These are phyloP conservation scores for Apiotrichum akiyoshidainum DNA, from an alignment of 1,284 basidiomycete species.

Conservation along the genomic window DNA sequence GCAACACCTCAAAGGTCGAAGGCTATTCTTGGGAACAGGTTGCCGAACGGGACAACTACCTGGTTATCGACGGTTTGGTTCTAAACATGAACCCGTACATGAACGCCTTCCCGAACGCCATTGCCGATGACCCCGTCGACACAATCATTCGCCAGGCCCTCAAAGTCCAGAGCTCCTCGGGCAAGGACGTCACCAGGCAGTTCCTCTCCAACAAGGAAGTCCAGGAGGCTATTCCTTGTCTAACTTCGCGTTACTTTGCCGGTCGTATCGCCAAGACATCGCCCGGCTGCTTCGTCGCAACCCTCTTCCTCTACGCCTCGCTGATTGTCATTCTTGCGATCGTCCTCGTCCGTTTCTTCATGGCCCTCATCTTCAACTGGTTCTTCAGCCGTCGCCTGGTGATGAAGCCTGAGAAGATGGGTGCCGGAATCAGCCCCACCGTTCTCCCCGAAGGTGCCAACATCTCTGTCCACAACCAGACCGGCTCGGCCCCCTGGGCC, in stretches of 20 bases:
- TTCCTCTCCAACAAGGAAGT: constrained; percentile 72
- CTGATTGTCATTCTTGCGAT: constrained; percentile 87
- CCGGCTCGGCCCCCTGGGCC: constrained; percentile 92
- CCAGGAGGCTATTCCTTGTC: constrained; percentile 68
- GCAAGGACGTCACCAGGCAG: constrained; percentile 83
- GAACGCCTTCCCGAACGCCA: constrained; percentile 58
- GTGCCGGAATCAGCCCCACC: constrained; percentile 83
- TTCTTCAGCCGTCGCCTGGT: constrained; percentile 79
- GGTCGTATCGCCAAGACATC: constrained; percentile 96
- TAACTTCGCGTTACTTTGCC: constrained; percentile 79
- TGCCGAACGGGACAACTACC: constrained; percentile 62
- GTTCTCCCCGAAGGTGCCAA: constrained; percentile 95
- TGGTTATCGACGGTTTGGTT: constrained; percentile 89
- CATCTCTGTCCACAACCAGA: constrained; percentile 76
- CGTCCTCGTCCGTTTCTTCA: constrained; percentile 85
- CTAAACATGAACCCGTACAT: constrained; percentile 92
- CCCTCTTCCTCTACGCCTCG: constrained; percentile 85
- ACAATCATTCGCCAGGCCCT: constrained; percentile 74
- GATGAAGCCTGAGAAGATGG: constrained; percentile 66
- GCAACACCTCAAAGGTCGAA: constrained; percentile 63
- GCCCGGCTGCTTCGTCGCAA: constrained; percentile 89
- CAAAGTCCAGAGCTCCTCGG: constrained; percentile 56
- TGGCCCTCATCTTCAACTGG: constrained; percentile 98
- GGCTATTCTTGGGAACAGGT: constrained; percentile 90
- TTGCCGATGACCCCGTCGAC: constrained; percentile 71